phyloP scores from a whole-genome alignment of 1,284 basidiomycete genomes.

The Rugosomyces carneus region DNA sequence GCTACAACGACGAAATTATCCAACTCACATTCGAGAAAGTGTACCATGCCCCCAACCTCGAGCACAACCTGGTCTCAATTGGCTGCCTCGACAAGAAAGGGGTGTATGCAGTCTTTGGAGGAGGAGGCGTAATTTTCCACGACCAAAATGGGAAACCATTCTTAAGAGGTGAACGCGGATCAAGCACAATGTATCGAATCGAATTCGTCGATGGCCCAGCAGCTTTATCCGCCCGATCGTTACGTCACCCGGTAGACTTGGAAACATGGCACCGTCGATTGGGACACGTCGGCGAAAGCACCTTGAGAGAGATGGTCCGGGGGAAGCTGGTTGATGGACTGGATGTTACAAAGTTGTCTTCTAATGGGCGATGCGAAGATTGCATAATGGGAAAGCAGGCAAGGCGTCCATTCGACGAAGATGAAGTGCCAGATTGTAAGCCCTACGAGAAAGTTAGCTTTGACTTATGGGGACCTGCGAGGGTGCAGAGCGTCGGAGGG shows the following conservation, averaged over 20 bases:
- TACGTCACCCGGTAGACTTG: neutral
- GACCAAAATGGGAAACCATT: neutral
- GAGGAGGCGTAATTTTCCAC: neutral
- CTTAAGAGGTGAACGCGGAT: neutral
- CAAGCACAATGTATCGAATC: neutral
- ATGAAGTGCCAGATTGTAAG: constrained; percentile 6
- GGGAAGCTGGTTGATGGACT: constrained; percentile 11
- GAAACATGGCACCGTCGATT: constrained; percentile 2
- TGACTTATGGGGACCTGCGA: constrained; percentile 20
- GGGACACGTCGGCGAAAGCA: neutral
- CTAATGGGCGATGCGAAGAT: constrained; percentile 16
- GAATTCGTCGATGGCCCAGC: neutral
- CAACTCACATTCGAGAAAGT: neutral
- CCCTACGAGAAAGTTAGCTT: constrained; percentile 15
- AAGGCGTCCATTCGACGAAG: constrained; percentile 16
- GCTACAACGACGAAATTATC: neutral
- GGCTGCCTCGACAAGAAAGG: neutral
- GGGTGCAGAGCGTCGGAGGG: constrained; percentile 13
- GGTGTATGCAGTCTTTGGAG: neutral
- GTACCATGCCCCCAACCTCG: constrained; percentile 1
- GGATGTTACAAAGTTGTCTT: neutral
- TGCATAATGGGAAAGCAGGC: constrained; percentile 21
- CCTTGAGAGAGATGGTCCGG: neutral
- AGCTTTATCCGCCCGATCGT: neutral
- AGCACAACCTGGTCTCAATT: constrained; percentile 6